Evolutionary conservation across 306 rosid genomes (phyloP), one percentile per base, ranked within the genome.

Genomic region (Alnus glutinosa): DNA sequence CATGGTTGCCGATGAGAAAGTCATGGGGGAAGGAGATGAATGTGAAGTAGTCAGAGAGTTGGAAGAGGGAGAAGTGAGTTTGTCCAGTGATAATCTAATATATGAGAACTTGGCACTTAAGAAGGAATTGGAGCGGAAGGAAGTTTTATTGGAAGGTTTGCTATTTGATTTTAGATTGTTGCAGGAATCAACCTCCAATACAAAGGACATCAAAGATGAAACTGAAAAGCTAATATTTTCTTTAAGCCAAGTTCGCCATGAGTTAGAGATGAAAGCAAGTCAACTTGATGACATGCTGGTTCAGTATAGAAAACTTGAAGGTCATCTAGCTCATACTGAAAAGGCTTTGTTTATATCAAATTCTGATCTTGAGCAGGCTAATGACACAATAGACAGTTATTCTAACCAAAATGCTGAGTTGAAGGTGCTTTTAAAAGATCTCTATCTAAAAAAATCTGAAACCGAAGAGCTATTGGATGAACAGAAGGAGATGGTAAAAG

Each of bases 171-270:
- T 95, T 67, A 89, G 92, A 59, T 80, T 90, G 85, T 87, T 92
- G 89, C 98, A 95, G 84, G 98, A 95, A 83, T 89, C 94, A 54
- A 80, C 98, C 78, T 86, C 98, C 77, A 91, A 82, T 87, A 87
- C 81, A 58, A 91, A 80, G 83, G 97, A 95, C 71, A 74, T 88
- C 77, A 89, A 90, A 85, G 97, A 95, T 47, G 92, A 91, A 85
- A 87, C 89, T 77, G 97, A 92, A 73, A 90, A 82, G 84, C 78
- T 92, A 78, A 85, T 82, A 55, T 74, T 74, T 68, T 89, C 90
- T 83, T 79, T 87, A 76, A 82, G 92, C 70, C 90, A 89, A 81
- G 86, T 81, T 73, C 94, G 82, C 30, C 86, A 85, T 83, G 97
- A 92, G 64, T 83, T 95, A 73, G 92, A 90, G 85, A 79, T 51